Percentiles rank a stretch among this genome's conserved stretches.
phyloP scores from a whole-genome alignment of 495 filamentous ascomycete genomes.

The Oidiodendron maius region DNA sequence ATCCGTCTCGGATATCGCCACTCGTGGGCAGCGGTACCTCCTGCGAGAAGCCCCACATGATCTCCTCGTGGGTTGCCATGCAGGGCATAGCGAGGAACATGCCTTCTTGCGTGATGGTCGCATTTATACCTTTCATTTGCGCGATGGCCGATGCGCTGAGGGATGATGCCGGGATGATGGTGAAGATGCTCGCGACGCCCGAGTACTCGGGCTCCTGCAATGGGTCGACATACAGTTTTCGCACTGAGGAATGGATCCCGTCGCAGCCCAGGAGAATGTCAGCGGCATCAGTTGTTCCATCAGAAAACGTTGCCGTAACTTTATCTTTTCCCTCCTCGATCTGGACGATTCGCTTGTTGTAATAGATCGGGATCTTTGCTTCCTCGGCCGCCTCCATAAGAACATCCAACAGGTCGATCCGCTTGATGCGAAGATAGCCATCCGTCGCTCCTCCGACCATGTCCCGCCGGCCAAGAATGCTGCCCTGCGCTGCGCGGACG shows the following conservation, averaged over 20 bases:
- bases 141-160: not conserved
- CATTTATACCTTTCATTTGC: slow-evolving; percentile 4
- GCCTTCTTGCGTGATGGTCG: slow-evolving; percentile 5
- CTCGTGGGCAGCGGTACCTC: slow-evolving; percentile 2
- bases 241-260: slow-evolving; percentile 53
- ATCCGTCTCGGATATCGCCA: slow-evolving; percentile 7
- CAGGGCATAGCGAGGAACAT: slow-evolving; percentile 3
- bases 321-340: slow-evolving; percentile 26
- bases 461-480: slow-evolving; percentile 35
- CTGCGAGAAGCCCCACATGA: slow-evolving; percentile 7
- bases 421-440: slow-evolving; percentile 39
- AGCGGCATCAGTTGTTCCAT: slow-evolving; percentile 39
- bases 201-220: slow-evolving; percentile 44
- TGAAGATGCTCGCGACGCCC: slow-evolving; percentile 44
- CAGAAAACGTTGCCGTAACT: slow-evolving; percentile 44
- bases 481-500: slow-evolving; percentile 42
- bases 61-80: not conserved
- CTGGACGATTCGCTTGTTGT: slow-evolving; percentile 23
- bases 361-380: slow-evolving; percentile 27
- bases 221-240: slow-evolving; percentile 46
- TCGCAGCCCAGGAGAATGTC: slow-evolving; percentile 57
- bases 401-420: slow-evolving; percentile 39
- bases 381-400: slow-evolving; percentile 34
- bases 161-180: slow-evolving; percentile 4
- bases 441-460: slow-evolving; percentile 37